Conservation (phyloP, 2,329 filamentous ascomycete species). For the Fusarium sp. region DNA sequence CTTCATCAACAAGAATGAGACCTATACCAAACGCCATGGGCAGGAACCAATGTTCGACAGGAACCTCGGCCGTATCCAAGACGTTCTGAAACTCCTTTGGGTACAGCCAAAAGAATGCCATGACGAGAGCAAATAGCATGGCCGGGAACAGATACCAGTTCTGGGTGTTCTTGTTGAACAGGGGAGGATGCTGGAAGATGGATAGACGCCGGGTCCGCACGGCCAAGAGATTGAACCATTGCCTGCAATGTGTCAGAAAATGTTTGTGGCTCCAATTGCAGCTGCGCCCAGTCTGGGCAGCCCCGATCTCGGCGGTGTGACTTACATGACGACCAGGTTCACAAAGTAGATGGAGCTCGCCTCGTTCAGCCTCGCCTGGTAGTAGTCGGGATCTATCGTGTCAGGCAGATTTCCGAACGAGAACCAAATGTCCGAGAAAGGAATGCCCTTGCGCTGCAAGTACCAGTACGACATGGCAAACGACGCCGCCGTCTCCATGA, state of each 20-base stretch:
- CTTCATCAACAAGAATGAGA: constrained; percentile 21
- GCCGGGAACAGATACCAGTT: constrained; percentile 78
- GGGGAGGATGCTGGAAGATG: constrained; percentile 78
- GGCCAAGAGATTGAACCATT: constrained; percentile 80
- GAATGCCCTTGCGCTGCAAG: constrained; percentile 69
- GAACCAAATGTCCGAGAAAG: constrained; percentile 75
- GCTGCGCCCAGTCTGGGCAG: neutral
- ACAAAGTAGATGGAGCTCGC: constrained; percentile 83
- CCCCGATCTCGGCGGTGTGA: constrained; percentile 22
- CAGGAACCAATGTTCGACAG: constrained; percentile 80
- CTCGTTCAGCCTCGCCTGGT: constrained; percentile 66
- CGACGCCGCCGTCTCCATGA: constrained; percentile 68
- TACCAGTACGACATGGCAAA: constrained; percentile 77
- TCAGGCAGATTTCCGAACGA: constrained; percentile 67
- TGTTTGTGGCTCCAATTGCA: neutral
- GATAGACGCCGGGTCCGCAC: constrained; percentile 72
- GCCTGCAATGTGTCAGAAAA: constrained; percentile 45
- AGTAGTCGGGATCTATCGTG: constrained; percentile 63
- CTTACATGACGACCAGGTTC: constrained; percentile 78
- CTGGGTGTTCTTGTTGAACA: constrained; percentile 71
- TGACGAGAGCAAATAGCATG: constrained; percentile 73
- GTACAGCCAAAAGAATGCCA: constrained; percentile 78
- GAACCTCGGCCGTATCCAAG: constrained; percentile 70
- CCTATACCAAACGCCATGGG: constrained; percentile 74
- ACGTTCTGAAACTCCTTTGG: constrained; percentile 71